Evolutionary conservation across 352 stramenopile genomes (phyloP).

Genomic region (Globisporangium spiculum): DNA sequence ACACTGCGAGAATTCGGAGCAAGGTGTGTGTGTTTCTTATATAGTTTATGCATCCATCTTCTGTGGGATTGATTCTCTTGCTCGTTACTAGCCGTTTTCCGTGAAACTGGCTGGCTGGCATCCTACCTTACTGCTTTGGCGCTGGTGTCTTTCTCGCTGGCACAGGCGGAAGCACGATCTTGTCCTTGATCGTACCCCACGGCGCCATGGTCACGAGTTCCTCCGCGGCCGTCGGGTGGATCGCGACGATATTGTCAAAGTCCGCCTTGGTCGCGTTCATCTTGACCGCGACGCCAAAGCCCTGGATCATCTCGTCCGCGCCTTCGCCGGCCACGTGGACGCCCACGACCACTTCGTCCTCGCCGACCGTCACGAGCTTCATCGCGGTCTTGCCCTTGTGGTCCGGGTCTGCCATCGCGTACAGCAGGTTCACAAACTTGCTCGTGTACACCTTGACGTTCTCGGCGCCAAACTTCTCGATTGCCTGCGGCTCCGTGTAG

Average conservation of each 20-base stretch:
- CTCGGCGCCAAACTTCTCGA: conserved; percentile 90
- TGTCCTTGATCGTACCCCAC: conserved; percentile 83
- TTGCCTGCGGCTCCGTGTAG: conserved; percentile 91
- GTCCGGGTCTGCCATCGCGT: conserved; percentile 88
- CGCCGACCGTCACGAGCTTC: conserved; percentile 90
- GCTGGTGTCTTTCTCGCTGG: neutral
- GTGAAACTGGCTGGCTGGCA: neutral
- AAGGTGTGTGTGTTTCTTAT: too few species aligned
- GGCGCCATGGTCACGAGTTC: conserved; percentile 94
- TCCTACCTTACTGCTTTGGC: conserved; percentile 24
- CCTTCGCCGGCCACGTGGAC: conserved; percentile 94
- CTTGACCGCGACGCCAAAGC: conserved; percentile 97
- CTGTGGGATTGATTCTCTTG: too few species aligned
- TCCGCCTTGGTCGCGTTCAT: conserved; percentile 97
- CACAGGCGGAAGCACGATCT: conserved; percentile 43
- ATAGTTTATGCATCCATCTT: too few species aligned
- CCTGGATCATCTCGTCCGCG: conserved; percentile 97
- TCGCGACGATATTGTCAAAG: conserved; percentile 94
- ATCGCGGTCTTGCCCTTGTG: conserved; percentile 93
- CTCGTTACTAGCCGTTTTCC: too few species aligned
- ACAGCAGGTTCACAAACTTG: conserved; percentile 95
- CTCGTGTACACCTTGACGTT: conserved; percentile 95
- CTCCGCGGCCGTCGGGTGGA: conserved; percentile 96
- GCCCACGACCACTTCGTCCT: conserved; percentile 92
- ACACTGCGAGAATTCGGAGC: too few species aligned